Evolutionary conservation across 1,139 yeast species (phyloP), one percentile per base, ranked within the genome.

Genomic region (Blastobotrys capitulatus): DNA sequence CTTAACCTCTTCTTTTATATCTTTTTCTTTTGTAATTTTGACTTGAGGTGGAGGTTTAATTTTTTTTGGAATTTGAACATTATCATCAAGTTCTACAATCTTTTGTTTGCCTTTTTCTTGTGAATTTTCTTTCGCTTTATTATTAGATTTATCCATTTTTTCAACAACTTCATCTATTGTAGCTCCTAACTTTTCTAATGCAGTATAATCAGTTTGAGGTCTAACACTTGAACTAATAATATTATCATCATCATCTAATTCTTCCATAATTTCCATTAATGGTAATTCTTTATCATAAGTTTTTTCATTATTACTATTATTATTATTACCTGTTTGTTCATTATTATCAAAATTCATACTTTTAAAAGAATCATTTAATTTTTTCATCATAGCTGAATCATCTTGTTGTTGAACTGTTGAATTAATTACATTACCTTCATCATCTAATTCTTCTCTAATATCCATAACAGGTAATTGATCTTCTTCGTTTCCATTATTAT

Each of bases 401-500:
- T 48, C 48, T 20, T 61, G 65, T 7, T 66, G 63, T 32, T 57
- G 56, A 6, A 63, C 62, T 2, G 57, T 50, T 1, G 67, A 57
- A 1, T 62, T 58, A 0, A 83, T 62, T 1, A 88, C 74, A 54
- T 84, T 80, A 0, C 82, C 96, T 12, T 85, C 81, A 0, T 86
- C 95, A 64, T 89, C 96, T 39, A 90, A 67, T 50, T 85, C 89
- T 62, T 90, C 97, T 47, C 83, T 75, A 20, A 89, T 89, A 51
- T 89, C 97, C 82, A 89, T 81, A 16, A 82, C 25, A 7, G 53
- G 49, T 1, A 56, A 38, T 48, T 83, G 75, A n/a, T n/a, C n/a
- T 19, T 89, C 89, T 52, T 88, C 96, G 37, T 51, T 31, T 20
- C 19, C 20, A 29, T 18, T 15, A 32, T 29, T 38, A 57, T 89